phyloP scores from a whole-genome alignment of 768 basidiomycete genomes.

The Leucosporidium scottii region DNA sequence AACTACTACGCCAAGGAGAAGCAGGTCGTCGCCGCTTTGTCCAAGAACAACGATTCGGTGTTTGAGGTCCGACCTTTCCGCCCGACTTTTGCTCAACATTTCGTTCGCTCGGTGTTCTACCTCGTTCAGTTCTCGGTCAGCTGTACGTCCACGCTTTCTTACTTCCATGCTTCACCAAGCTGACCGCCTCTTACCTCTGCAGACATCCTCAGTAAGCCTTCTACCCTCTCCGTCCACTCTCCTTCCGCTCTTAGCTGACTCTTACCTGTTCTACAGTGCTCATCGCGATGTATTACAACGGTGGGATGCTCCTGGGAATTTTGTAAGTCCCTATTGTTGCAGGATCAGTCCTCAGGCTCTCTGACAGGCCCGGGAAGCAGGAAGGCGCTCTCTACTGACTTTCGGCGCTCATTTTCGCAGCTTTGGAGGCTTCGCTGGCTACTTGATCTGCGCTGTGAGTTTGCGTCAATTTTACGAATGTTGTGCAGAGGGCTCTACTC shows the following conservation, averaged over 20 bases:
- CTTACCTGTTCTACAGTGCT: constrained; percentile 33
- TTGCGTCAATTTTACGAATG: too few species aligned
- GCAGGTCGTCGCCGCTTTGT: constrained; percentile 5
- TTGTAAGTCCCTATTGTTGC: constrained; percentile 24
- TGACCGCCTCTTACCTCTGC: background rate
- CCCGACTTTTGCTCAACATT: constrained; percentile 38
- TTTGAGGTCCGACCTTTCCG: background rate
- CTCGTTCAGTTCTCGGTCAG: constrained; percentile 40
- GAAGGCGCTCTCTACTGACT: too few species aligned
- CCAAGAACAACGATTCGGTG: background rate
- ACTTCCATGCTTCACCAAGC: too few species aligned
- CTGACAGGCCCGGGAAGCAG: too few species aligned
- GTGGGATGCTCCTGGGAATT: constrained; percentile 41
- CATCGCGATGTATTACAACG: constrained; percentile 39
- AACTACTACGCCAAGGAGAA: constrained; percentile 20
- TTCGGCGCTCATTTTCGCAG: too few species aligned
- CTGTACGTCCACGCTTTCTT: background rate
- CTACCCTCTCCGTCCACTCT: background rate
- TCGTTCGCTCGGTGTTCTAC: constrained; percentile 38
- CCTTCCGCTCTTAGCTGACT: background rate
- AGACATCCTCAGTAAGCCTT: constrained; percentile 14
- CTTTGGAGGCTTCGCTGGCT: too few species aligned
- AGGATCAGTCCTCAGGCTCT: too few species aligned
- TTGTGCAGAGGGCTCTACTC: too few species aligned
- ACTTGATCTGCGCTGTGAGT: too few species aligned